Base-by-base conservation (phyloP, 805 yeast genomes). In the Nakazawaea wyomingensis region DNA sequence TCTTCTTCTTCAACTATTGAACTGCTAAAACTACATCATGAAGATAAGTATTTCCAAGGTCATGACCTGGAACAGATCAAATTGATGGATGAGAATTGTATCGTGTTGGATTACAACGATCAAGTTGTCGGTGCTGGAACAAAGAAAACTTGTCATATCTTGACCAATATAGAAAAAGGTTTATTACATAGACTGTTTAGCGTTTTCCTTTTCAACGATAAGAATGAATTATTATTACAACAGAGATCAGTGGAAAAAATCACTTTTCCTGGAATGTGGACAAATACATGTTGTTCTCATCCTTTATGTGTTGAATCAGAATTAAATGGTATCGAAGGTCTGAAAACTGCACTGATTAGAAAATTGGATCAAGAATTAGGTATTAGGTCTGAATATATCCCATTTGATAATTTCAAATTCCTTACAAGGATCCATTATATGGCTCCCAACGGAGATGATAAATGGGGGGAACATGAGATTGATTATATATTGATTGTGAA, bases 261-360 rank as follows among this genome's bases (percentile, higher is more conserved):
- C 66, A 93, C 99, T 1, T 93, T 93, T 64, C 95, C 98, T 1
- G 80, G 80, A 46, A 80, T 90, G 83, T 93, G 99, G 99, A 93
- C 99, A 20, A 93, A 93, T 62, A 93, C 99, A 2, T 93, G 99
- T 66, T 93, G 99, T 63, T 90, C 98, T 1, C 99, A 93, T 61
- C 99, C 99, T 8, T 71, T 93, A 41, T 88, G 96, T 43, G 78
- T 88, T 28, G 74, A 81, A 30, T 68, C 78, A 29, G 99, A 93
- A 63, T 68, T 89, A 58, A 65, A 71, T 28, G 85, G 95, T 7
- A 69, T 91, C 6, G 62, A 64, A 21, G 99, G 99, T 46, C 95
- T 78, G 42, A 85, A 80, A 57, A 68, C 70, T 33, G 99, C 99
- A 2, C 97, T 98, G 3, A 84, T 82, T 54, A 80, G 99, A 60